Percentiles rank a stretch among this genome's conserved stretches.
These are phyloP conservation scores for Peronosclerospora sorghi DNA, from an alignment of 352 stramenopile genomes.

Conservation along the genomic window DNA sequence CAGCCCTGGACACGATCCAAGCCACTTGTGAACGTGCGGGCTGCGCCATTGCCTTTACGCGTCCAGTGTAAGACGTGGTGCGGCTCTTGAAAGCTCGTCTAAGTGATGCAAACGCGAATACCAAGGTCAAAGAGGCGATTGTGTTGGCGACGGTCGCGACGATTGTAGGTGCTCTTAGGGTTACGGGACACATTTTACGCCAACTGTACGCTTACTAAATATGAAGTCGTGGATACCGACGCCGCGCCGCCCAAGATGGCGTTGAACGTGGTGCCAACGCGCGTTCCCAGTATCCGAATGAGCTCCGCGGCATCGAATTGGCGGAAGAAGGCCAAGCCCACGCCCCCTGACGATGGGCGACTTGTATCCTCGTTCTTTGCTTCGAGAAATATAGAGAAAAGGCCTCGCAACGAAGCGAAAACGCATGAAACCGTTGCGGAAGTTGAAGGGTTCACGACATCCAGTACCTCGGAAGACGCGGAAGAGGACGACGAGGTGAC, in stretches of 20 bases:
- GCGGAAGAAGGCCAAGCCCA: background rate
- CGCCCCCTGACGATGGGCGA: background rate
- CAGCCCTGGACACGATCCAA: no score
- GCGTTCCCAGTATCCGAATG: constrained; percentile 20
- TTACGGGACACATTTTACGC: constrained; percentile 69
- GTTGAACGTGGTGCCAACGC: constrained; percentile 24
- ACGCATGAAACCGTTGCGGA: background rate
- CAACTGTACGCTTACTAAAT: constrained; percentile 78
- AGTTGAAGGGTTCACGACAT: constrained; percentile 7
- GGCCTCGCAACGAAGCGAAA: no score
- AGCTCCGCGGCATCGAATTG: constrained; percentile 19
- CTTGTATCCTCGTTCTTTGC: constrained; percentile 36
- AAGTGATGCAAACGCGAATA: no score
- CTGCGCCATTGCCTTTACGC: no score
- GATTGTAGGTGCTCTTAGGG: constrained; percentile 45
- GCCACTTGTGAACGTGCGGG: no score
- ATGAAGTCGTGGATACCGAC: constrained; percentile 59
- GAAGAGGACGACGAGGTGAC: constrained; percentile 39
- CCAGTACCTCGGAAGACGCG: constrained; percentile 25
- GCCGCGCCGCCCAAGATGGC: constrained; percentile 7
- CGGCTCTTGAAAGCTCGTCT: no score
- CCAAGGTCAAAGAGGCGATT: no score
- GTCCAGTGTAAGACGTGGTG: no score
- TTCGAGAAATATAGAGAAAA: no score
- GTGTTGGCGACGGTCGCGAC: no score